These are phyloP conservation scores for Zygoascus ofunaensis DNA, from an alignment of 805 yeast genomes.

Conservation along the genomic window DNA sequence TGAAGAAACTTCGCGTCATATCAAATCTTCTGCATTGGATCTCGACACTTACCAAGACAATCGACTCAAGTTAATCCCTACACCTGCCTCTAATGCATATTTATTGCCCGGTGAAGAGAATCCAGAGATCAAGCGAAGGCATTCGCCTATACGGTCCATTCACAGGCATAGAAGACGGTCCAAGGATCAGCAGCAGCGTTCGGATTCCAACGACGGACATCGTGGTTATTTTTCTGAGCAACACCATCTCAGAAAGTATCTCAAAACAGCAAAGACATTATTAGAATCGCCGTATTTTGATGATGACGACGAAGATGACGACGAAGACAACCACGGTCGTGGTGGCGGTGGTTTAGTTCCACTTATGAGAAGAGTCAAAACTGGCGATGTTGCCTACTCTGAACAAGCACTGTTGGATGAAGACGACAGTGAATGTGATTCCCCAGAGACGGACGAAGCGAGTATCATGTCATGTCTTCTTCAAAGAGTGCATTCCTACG, in stretches of 20 bases:
- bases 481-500: neutral
- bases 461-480: neutral
- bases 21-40: constrained; percentile 3
- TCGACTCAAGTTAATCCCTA: neutral
- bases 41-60: neutral
- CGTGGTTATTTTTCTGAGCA: neutral
- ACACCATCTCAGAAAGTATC: neutral
- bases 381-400: no score
- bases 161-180: neutral
- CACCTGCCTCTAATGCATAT: neutral
- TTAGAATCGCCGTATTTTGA: neutral
- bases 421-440: neutral
- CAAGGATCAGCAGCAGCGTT: neutral
- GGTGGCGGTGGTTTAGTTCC: no score
- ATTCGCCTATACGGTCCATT: neutral
- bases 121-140: neutral
- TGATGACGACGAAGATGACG: neutral
- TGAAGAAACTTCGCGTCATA: constrained; percentile 1
- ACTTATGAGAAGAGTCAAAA: neutral
- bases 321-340: no score
- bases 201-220: neutral
- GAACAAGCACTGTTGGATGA: neutral
- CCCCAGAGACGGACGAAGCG: neutral
- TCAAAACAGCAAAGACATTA: neutral
- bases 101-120: neutral